phyloP scores from a whole-genome alignment of 2,329 filamentous ascomycete genomes.

The Ascochyta rabiei region DNA sequence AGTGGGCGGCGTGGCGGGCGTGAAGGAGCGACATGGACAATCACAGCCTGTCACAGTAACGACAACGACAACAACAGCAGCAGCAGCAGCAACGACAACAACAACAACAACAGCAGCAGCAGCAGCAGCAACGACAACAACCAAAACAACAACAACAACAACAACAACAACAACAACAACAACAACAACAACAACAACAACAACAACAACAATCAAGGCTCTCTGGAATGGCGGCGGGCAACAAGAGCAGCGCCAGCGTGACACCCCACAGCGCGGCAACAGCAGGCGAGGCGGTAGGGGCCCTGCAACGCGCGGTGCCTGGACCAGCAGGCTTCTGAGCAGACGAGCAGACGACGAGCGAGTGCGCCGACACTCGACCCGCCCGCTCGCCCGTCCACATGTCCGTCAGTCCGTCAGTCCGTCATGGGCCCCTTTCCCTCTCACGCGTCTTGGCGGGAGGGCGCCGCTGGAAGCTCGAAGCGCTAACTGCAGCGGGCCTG shows the following conservation, averaged over 20 bases:
- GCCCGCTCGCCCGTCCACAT: constrained; percentile 13
- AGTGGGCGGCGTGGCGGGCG: neutral
- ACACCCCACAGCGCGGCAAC: constrained; percentile 6
- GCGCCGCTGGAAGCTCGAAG: constrained; percentile 22
- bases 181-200: neutral
- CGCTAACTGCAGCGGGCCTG: constrained; percentile 29
- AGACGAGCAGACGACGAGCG: neutral
- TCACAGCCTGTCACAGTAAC: neutral
- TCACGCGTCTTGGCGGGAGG: constrained; percentile 30
- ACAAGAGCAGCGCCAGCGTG: neutral
- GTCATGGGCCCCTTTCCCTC: constrained; percentile 34
- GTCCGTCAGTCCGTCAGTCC: too few species aligned
- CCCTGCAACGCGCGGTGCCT: constrained; percentile 11
- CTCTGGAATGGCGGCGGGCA: neutral
- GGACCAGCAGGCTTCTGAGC: constrained; percentile 16
- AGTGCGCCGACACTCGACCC: neutral
- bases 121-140: too few species aligned
- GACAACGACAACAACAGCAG: neutral
- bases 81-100: neutral
- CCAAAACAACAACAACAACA: too few species aligned
- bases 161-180: neutral
- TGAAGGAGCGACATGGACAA: constrained; percentile 1
- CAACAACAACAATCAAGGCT: neutral
- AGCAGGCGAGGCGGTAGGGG: neutral
- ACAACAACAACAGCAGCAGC: neutral